Conservation (phyloP, 2,329 filamentous ascomycete genomes). For the Pseudogymnoascus sp. region DNA sequence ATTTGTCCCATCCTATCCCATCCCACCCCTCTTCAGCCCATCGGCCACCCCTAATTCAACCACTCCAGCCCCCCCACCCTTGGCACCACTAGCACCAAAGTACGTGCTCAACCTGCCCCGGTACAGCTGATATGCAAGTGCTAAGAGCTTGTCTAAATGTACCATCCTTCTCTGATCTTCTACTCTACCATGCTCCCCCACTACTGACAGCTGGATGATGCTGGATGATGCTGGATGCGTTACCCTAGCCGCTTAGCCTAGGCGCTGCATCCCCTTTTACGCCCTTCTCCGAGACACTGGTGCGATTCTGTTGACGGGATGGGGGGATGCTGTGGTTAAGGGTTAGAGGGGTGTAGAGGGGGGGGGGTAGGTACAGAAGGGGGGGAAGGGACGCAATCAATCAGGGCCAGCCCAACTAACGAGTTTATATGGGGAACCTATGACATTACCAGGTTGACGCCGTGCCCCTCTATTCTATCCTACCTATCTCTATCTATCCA, state of each 20-base stretch:
- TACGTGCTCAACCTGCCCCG: not conserved
- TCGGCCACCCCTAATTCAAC: not conserved
- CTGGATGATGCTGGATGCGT: not conserved
- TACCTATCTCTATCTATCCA: not conserved
- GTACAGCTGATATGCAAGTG: constrained; percentile 1
- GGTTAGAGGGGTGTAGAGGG: not conserved
- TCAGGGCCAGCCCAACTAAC: not conserved
- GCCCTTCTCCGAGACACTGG: not conserved
- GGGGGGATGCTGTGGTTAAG: not conserved
- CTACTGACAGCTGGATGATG: not conserved
- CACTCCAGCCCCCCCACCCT: not conserved
- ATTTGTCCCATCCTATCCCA: too few species aligned
- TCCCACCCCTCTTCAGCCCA: not conserved
- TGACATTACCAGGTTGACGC: not conserved
- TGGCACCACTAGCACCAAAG: not conserved
- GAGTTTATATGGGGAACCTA: not conserved
- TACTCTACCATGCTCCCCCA: too few species aligned
- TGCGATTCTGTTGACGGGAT: not conserved
- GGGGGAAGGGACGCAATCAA: not conserved
- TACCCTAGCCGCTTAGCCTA: not conserved
- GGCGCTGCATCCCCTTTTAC: not conserved
- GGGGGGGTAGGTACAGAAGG: not conserved
- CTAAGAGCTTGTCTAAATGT: not conserved
- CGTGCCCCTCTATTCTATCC: not conserved
- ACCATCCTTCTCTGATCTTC: too few species aligned